Conservation (phyloP, 1,139 yeast species). For the Debaryomyces subglobosus region DNA sequence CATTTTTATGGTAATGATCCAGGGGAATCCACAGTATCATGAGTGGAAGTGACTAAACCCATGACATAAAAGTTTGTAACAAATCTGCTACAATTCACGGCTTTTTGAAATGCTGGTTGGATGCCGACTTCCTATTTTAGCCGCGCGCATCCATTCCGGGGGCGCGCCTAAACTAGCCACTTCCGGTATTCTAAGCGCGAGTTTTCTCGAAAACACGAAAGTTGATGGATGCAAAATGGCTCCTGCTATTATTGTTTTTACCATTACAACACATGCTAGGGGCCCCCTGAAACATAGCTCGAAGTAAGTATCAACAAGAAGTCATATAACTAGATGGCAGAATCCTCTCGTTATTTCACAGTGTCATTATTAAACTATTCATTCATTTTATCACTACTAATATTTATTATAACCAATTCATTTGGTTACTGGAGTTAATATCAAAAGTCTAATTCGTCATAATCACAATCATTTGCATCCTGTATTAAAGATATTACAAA, state of each 20-base stretch:
- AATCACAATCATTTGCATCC: conserved; percentile 12
- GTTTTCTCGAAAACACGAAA: conserved; percentile 3
- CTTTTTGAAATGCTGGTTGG: conserved; percentile 4
- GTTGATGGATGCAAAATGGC: conserved; percentile 6
- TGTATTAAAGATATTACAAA: conserved; percentile 2
- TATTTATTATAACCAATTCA: not conserved
- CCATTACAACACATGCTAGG: not conserved
- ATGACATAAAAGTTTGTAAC: not conserved
- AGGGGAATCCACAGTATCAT: not conserved
- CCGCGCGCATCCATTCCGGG: conserved; percentile 3
- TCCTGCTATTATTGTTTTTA: conserved; percentile 5
- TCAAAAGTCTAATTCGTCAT: conserved; percentile 12
- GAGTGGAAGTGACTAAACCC: not conserved
- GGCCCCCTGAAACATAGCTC: not conserved
- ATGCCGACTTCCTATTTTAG: not conserved
- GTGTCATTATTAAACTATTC: not conserved
- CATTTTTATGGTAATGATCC: not conserved
- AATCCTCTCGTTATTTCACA: not conserved
- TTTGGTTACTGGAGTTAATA: not conserved
- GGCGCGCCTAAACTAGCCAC: conserved; percentile 1
- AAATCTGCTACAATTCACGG: not conserved
- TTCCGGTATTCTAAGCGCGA: not conserved
- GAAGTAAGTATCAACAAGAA: not conserved
- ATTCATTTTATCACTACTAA: not conserved
- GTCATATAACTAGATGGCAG: not conserved